Conservation (phyloP, 306 rosid genomes). For the Cajanus cajan region DNA sequence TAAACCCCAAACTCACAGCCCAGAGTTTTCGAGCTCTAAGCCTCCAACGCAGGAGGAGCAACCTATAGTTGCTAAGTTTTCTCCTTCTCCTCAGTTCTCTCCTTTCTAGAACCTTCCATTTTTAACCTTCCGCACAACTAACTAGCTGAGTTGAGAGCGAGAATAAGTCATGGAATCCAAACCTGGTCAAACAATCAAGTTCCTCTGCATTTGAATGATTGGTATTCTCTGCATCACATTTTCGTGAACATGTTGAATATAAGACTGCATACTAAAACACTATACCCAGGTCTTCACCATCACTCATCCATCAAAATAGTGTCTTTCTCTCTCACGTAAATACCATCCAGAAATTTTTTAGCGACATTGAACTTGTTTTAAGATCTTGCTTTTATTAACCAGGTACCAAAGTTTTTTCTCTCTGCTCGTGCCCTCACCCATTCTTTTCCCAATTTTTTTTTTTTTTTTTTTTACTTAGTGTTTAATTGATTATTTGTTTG, state of each 20-base stretch:
- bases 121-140: background rate
- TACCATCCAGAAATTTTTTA: conserved; percentile 81
- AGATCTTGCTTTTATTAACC: conserved; percentile 75
- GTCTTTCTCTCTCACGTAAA: conserved; percentile 80
- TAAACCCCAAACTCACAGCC: conserved; percentile 26
- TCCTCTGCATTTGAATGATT: conserved; percentile 76
- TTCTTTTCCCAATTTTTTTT: too few species aligned
- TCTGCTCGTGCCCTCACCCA: fast-evolving
- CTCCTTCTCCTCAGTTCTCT: background rate
- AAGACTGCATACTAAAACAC: too few species aligned
- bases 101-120: conserved; percentile 25
- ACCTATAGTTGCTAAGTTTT: background rate
- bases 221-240: too few species aligned
- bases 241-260: too few species aligned
- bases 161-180: conserved; percentile 39
- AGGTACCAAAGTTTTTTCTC: conserved; percentile 46
- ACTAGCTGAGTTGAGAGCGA: conserved; percentile 23
- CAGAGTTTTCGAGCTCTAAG: conserved; percentile 52
- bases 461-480: background rate
- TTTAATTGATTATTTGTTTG: background rate
- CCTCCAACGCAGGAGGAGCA: background rate
- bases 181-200: conserved; percentile 40
- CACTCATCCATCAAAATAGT: conserved; percentile 50
- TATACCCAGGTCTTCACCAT: too few species aligned
- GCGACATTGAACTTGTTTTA: conserved; percentile 78